phyloP scores from a whole-genome alignment of 768 basidiomycete genomes.

The Boletus fagicola region DNA sequence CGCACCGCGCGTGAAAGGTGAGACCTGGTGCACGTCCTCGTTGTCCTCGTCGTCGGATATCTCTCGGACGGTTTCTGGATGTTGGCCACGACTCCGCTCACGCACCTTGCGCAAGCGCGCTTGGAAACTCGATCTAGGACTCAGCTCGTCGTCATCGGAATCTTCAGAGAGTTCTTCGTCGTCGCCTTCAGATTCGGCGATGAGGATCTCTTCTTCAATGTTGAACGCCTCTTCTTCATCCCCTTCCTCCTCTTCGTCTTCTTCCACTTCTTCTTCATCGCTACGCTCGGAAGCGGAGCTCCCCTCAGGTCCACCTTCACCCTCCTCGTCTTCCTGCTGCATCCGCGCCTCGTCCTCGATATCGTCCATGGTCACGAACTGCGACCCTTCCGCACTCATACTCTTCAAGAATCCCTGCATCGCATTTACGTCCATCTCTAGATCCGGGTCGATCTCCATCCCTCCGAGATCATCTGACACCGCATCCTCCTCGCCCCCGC shows the following conservation, averaged over 20 bases:
- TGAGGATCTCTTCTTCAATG: conserved; percentile 46
- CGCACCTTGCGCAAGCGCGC: conserved; percentile 36
- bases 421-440: conserved; percentile 44
- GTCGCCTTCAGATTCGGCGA: conserved; percentile 33
- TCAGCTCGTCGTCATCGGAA: conserved; percentile 29
- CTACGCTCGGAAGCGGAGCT: conserved; percentile 28
- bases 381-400: conserved; percentile 46
- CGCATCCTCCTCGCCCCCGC: conserved; percentile 17
- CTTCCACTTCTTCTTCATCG: conserved; percentile 29
- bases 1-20: conserved; percentile 42
- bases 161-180: conserved; percentile 30
- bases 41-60: conserved; percentile 26
- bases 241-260: conserved; percentile 34
- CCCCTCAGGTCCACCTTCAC: conserved; percentile 21
- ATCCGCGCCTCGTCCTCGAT: conserved; percentile 54
- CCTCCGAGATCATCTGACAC: conserved; percentile 38
- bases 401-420: conserved; percentile 56
- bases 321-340: conserved; percentile 47
- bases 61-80: conserved; percentile 9
- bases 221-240: conserved; percentile 40
- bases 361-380: conserved; percentile 64
- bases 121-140: conserved; percentile 37
- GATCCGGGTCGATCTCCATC: conserved; percentile 67
- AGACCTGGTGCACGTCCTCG: conserved; percentile 20
- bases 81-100: conserved; percentile 17